These are phyloP conservation scores for Fusarium nodosum DNA, from an alignment of 2,329 filamentous ascomycete genomes.

Conservation along the genomic window DNA sequence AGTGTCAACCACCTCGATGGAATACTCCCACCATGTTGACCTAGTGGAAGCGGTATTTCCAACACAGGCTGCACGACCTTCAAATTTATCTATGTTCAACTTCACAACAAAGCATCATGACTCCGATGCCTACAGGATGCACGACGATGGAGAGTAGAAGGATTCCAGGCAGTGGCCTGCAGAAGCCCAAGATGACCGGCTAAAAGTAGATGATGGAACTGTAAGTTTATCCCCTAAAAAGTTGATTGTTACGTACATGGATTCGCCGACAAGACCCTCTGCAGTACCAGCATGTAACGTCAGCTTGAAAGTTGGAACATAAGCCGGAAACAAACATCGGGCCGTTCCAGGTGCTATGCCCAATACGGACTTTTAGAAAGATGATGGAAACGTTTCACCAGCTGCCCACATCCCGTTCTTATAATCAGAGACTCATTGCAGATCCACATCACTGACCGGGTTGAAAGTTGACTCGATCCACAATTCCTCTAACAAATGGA, in stretches of 20 bases:
- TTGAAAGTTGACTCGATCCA: too few relatives aligned
- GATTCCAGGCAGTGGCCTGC: neutral
- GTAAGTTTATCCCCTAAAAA: neutral
- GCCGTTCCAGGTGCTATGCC: neutral
- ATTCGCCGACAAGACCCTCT: neutral
- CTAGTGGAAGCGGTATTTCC: slow-evolving; percentile 17
- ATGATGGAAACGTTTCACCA: neutral
- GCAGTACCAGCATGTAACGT: neutral
- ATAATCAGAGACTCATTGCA: too few relatives aligned
- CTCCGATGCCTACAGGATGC: too few relatives aligned
- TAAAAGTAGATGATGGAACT: neutral
- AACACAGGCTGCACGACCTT: too few relatives aligned
- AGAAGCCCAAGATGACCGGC: neutral
- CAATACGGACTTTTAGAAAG: neutral
- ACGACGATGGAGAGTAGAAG: neutral
- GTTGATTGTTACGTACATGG: neutral
- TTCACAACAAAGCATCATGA: too few relatives aligned
- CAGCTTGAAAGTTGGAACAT: neutral
- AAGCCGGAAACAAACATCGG: neutral
- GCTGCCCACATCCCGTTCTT: slow-evolving; percentile 12
- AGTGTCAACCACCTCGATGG: slow-evolving; percentile 61
- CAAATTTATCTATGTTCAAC: too few relatives aligned
- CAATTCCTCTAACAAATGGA: too few relatives aligned
- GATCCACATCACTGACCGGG: too few relatives aligned
- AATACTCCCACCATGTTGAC: slow-evolving; percentile 61